Evolutionary conservation across 2,329 filamentous ascomycete species (phyloP).

Genomic region (Sarocladium kiliense): DNA sequence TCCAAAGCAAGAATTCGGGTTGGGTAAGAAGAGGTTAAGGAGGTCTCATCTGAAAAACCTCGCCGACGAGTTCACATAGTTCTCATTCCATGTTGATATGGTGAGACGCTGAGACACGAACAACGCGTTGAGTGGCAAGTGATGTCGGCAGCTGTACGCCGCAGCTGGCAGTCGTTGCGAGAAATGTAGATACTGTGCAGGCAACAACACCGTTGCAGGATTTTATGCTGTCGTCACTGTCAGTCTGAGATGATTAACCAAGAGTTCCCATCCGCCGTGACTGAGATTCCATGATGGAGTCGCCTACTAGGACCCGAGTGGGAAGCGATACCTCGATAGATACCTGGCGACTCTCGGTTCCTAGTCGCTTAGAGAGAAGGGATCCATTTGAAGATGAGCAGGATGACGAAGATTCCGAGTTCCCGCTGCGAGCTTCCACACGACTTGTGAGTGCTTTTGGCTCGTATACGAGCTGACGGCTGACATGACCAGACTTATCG

Average conservation of each 20-base stretch:
- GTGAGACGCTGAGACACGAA: too few relatives aligned
- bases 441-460: constrained; percentile 19
- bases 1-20: neutral
- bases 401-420: constrained; percentile 24
- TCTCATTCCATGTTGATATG: neutral
- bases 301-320: neutral
- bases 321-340: constrained; percentile 13
- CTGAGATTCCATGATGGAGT: constrained; percentile 12
- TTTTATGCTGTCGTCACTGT: too few relatives aligned
- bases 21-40: neutral
- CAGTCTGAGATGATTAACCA: too few relatives aligned
- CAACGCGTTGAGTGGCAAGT: too few relatives aligned
- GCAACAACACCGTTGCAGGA: too few relatives aligned
- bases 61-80: neutral
- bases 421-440: constrained; percentile 20
- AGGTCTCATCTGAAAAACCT: neutral
- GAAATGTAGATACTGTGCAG: too few relatives aligned
- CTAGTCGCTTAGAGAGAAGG: constrained; percentile 27
- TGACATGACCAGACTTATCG: neutral
- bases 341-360: constrained; percentile 29
- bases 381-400: constrained; percentile 26
- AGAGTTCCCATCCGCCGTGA: too few relatives aligned
- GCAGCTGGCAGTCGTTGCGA: neutral
- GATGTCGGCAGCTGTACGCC: too few relatives aligned
- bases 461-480: neutral